phyloP scores from a whole-genome alignment of 495 filamentous ascomycete genomes.

The Penicillium riverlandense region DNA sequence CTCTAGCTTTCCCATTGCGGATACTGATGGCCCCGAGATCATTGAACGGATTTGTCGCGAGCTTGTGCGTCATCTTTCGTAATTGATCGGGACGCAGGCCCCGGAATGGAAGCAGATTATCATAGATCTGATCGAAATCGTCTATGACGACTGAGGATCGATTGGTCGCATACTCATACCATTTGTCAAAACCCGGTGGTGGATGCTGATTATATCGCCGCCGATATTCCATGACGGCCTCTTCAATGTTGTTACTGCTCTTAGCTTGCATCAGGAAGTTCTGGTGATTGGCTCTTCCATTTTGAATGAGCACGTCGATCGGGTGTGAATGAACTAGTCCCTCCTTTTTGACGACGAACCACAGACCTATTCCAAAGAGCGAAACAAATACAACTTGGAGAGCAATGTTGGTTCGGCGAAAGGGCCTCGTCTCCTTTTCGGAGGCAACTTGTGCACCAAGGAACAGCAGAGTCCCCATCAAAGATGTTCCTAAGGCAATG shows the following conservation, averaged over 20 bases:
- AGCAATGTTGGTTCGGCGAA: constrained; percentile 22
- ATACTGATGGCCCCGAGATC: constrained; percentile 42
- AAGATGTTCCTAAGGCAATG: constrained; percentile 10
- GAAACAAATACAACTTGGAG: constrained; percentile 20
- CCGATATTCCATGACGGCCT: constrained; percentile 35
- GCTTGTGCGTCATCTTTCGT: constrained; percentile 35
- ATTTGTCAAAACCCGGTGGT: constrained; percentile 49
- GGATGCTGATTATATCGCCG: constrained; percentile 40
- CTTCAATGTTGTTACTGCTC: constrained; percentile 27
- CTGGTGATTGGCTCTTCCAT: constrained; percentile 30
- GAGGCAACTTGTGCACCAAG: constrained; percentile 20
- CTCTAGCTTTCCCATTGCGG: constrained; percentile 34
- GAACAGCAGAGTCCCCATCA: constrained; percentile 20
- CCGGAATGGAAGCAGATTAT: constrained; percentile 68
- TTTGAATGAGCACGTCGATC: constrained; percentile 41
- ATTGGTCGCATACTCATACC: constrained; percentile 64
- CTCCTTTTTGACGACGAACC: constrained; percentile 23
- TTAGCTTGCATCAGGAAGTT: constrained; percentile 28
- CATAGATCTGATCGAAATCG: constrained; percentile 66
- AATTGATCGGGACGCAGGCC: constrained; percentile 55
- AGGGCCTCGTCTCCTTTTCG: constrained; percentile 23
- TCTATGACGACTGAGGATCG: constrained; percentile 63
- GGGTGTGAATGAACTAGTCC: constrained; percentile 29
- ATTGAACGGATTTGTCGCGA: constrained; percentile 42
- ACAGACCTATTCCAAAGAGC: constrained; percentile 20